A percentile compares a stretch with the other conserved stretches of the same genome.
These are phyloP conservation scores for Dimocarpus longan DNA, from an alignment of 345 rosid genomes.

Conservation along the genomic window DNA sequence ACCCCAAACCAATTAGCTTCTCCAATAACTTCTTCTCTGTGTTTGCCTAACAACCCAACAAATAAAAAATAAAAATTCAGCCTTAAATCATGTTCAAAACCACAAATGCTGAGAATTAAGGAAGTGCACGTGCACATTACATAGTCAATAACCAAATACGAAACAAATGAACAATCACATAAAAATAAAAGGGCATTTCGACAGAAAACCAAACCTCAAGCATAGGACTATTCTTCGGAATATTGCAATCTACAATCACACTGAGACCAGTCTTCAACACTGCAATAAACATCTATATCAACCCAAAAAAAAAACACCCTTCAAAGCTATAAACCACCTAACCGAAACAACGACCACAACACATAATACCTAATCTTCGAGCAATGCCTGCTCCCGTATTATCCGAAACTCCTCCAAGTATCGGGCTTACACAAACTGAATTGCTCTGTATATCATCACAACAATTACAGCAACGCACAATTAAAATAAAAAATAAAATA, in stretches of 20 bases:
- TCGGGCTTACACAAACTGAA: constrained; percentile 66
- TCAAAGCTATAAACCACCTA: not conserved
- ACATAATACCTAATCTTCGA: constrained; percentile 67
- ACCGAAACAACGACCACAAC: no score
- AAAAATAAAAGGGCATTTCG: not conserved
- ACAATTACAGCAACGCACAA: not conserved
- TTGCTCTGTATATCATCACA: constrained; percentile 46
- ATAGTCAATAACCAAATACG: not conserved
- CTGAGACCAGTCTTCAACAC: constrained; percentile 87
- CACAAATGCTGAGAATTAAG: not conserved
- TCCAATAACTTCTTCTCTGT: constrained; percentile 74
- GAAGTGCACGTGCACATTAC: not conserved
- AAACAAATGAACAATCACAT: not conserved
- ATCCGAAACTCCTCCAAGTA: constrained; percentile 85
- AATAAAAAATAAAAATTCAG: not conserved
- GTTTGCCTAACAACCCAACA: constrained; percentile 55
- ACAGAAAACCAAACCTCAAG: constrained; percentile 56
- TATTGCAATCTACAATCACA: constrained; percentile 75
- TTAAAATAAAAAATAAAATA: not conserved
- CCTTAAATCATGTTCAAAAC: not conserved
- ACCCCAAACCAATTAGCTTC: constrained; percentile 74
- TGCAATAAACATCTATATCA: constrained; percentile 31
- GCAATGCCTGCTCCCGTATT: constrained; percentile 91
- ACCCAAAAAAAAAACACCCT: not conserved
- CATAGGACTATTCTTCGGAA: constrained; percentile 82